Conservation (phyloP, 2,329 filamentous ascomycete genomes). For the Myriosclerotinia duriaeana region DNA sequence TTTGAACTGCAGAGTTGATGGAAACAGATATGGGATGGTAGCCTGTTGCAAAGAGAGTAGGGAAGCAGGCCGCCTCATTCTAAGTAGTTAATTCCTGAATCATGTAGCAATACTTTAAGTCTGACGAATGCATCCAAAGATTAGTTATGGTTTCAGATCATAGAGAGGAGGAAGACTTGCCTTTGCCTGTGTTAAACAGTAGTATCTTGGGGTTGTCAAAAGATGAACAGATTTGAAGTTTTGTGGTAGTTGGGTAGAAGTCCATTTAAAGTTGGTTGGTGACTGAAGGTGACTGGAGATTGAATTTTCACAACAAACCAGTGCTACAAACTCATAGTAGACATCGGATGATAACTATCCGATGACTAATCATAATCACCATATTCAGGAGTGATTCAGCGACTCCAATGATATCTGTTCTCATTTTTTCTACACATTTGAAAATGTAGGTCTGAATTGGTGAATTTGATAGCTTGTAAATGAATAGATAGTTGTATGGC, state of each 20-base stretch:
- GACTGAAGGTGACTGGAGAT: background rate
- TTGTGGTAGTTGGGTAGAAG: background rate
- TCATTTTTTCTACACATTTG: background rate
- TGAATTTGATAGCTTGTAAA: background rate
- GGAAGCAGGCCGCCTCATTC: background rate
- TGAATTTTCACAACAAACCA: background rate
- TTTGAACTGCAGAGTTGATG: background rate
- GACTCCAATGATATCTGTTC: too few relatives aligned
- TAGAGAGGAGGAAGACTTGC: constrained; percentile 1
- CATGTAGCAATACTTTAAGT: too few relatives aligned
- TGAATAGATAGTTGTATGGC: accelerated
- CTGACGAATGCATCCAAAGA: background rate
- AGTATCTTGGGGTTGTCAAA: background rate
- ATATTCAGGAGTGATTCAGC: background rate
- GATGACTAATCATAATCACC: background rate
- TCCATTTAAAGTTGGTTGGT: background rate
- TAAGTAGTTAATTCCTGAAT: background rate
- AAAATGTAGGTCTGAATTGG: background rate
- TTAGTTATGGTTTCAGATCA: background rate
- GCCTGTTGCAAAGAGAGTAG: background rate
- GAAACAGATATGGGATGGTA: background rate
- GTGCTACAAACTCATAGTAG: too few relatives aligned
- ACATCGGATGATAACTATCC: background rate
- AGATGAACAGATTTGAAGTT: background rate
- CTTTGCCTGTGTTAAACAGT: background rate